Evolutionary conservation across 2,329 filamentous ascomycete species (phyloP).

Genomic region (Paraphoma chrysanthemicola): DNA sequence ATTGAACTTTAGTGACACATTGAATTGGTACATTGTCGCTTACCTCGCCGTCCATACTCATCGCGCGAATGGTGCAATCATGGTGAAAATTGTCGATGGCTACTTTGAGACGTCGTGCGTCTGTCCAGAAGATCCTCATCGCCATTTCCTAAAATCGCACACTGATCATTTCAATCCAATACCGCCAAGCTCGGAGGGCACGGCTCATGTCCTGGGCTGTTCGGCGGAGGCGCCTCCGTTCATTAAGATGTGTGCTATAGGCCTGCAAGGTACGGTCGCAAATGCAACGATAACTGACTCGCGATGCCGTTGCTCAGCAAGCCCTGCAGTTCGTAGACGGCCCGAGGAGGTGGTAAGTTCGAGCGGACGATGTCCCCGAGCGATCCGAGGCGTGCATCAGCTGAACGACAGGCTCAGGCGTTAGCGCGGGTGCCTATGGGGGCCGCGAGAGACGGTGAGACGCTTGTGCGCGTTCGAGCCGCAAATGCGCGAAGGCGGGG

Average conservation of each 20-base stretch:
- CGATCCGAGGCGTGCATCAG: conserved; percentile 13
- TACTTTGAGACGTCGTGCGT: not conserved
- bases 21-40: not conserved
- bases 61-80: not conserved
- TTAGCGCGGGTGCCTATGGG: not conserved
- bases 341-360: conserved; percentile 13
- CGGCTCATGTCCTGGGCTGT: conserved; percentile 7
- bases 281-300: conserved; percentile 10
- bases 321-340: conserved; percentile 1
- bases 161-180: not conserved
- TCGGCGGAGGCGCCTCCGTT: not conserved
- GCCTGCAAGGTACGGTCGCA: not conserved
- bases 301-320: conserved; percentile 5
- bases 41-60: conserved; percentile 2
- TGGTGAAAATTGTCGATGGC: not conserved
- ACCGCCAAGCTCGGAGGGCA: not conserved
- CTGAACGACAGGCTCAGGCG: conserved; percentile 3
- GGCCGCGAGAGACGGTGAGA: not conserved
- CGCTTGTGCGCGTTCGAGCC: not conserved
- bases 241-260: not conserved
- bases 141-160: not conserved
- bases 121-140: not conserved
- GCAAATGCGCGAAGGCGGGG: not conserved
- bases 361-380: conserved; percentile 17
- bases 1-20: not conserved